phyloP scores from a whole-genome alignment of 257 asterid genomes.

The Misopates orontium region DNA sequence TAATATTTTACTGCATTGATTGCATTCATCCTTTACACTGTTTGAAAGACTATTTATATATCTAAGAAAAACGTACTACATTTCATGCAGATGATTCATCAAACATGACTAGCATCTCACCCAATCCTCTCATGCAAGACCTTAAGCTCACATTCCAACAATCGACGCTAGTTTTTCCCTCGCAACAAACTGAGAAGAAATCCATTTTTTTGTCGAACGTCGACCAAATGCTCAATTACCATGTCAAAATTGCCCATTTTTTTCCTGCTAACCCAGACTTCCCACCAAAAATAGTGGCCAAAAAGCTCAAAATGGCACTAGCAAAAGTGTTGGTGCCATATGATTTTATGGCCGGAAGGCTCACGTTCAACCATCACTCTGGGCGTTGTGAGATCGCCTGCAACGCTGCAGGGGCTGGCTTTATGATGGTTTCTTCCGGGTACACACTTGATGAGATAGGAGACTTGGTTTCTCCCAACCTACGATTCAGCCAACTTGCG shows the following conservation, averaged over 20 bases:
- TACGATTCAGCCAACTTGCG: slow-evolving; percentile 40
- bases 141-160: slow-evolving; percentile 39
- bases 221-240: slow-evolving; percentile 41
- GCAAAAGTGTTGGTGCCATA: slow-evolving; percentile 34
- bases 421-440: slow-evolving; percentile 40
- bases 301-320: slow-evolving; percentile 29
- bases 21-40: no score
- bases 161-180: slow-evolving; percentile 34
- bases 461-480: slow-evolving; percentile 47
- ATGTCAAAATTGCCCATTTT: slow-evolving; percentile 43
- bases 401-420: slow-evolving; percentile 37
- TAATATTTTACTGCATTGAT: no score
- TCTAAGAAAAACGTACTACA: no score
- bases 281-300: slow-evolving; percentile 31
- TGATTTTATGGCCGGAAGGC: slow-evolving; percentile 46
- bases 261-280: slow-evolving; percentile 32
- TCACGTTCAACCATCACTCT: slow-evolving; percentile 28
- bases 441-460: slow-evolving; percentile 38
- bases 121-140: slow-evolving; percentile 26
- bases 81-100: no score
- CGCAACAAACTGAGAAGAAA: slow-evolving; percentile 26
- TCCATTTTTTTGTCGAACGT: slow-evolving; percentile 40
- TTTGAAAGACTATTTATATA: no score
- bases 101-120: not conserved
- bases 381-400: slow-evolving; percentile 44